phyloP scores from a whole-genome alignment of 768 basidiomycete genomes.

The Cystobasidium tubakii region DNA sequence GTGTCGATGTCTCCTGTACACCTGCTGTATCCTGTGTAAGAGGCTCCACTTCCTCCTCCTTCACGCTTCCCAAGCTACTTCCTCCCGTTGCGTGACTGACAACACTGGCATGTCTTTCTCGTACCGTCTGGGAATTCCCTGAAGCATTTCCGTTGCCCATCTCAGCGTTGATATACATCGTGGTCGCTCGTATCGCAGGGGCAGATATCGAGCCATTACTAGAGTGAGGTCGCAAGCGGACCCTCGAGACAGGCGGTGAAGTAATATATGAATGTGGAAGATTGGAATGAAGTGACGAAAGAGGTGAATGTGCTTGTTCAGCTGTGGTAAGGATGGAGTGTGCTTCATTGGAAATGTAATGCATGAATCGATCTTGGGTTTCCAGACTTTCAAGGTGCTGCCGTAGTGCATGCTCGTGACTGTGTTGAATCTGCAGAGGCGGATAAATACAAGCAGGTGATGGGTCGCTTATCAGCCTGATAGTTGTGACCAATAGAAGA shows the following conservation, averaged over 20 bases:
- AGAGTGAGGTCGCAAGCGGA: not conserved
- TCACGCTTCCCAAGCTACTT: not conserved
- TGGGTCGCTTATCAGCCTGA: not conserved
- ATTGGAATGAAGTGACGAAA: not conserved
- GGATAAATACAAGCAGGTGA: not conserved
- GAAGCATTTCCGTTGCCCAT: not conserved
- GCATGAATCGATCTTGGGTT: slow-evolving; percentile 6
- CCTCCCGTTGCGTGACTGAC: not conserved
- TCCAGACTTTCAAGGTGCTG: slow-evolving; percentile 25
- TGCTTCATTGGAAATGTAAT: slow-evolving; percentile 18
- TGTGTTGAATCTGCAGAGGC: not conserved
- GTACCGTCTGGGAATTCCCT: not conserved
- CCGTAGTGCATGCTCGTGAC: slow-evolving; percentile 24
- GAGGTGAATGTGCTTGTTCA: not conserved
- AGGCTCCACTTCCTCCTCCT: not conserved
- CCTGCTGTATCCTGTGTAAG: not conserved
- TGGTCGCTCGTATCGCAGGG: slow-evolving; percentile 3
- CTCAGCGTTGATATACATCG: slow-evolving; percentile 23
- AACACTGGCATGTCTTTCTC: not conserved
- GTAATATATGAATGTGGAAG: not conserved
- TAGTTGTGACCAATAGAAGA: no score
- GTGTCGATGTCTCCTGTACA: not conserved
- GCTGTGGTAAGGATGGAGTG: slow-evolving; percentile 3
- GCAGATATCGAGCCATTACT: slow-evolving; percentile 15
- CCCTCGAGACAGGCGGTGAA: not conserved